Evolutionary conservation across 2,329 filamentous ascomycete genomes (phyloP), one percentile per base, ranked within the genome.

Genomic region (Pseudogymnoascus sp.): DNA sequence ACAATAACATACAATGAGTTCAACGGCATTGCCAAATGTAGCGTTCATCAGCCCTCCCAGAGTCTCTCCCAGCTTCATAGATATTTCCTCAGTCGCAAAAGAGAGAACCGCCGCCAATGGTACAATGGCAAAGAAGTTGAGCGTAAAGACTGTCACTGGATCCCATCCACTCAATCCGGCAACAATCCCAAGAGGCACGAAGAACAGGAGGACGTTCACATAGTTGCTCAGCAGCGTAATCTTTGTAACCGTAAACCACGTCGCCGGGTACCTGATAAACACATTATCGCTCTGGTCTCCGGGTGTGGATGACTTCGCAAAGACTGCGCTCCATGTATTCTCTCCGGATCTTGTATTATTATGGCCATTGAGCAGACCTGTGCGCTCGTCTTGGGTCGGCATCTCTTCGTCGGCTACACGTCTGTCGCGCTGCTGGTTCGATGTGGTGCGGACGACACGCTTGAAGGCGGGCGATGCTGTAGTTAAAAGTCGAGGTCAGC

Each of bases 141-240:
- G 76, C 60, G 81, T 70, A 71, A 85, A 85, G 67, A 83, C 77
- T 48, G 77, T 76, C n/a, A 79, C 81, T 2, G 82, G 79, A 67
- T 78, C 77, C 76, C 79, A 79, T 61, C 71, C 72, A 64, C 80
- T 67, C 5, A 74, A 74, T 66, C 82, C 82, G 63, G 81, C 75
- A 79, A 85, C 83, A 82, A 96, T 90, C 65, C 92, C 92, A 55
- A 86, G 81, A 0, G 92, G 92, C 1, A 90, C 91, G 42, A 87
- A 85, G 33, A 96, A 63, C 42, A 96, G 78, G 29, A 97, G 78
- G 37, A 96, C 71, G 72, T 96, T 96, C 76, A 96, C 85, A 74
- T 72, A 72, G 67, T 70, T 72, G 69, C 70, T 72, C 59, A 69
- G 66, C 64, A 72, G 63, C n/a, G 70, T 71, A n/a, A 71, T 63